Conservation (phyloP, 495 filamentous ascomycete species). For the Lepraria neglecta region DNA sequence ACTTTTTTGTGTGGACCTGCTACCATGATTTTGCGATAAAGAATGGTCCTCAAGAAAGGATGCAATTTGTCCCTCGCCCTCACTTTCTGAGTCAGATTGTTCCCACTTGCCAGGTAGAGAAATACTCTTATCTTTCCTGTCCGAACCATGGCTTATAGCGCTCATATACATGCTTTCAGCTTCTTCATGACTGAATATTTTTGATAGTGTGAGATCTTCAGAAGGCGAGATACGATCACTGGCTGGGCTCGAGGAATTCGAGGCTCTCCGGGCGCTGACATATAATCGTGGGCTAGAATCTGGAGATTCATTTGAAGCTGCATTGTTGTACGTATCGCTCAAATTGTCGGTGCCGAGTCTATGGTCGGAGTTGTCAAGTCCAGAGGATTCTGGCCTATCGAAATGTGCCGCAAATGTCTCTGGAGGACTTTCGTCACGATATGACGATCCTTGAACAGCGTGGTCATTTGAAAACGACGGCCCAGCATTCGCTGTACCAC, state of each 20-base stretch:
- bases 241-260: conserved; percentile 12
- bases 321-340: background rate
- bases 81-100: conserved; percentile 12
- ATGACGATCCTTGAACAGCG: background rate
- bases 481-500: background rate
- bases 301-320: conserved; percentile 23
- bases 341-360: background rate
- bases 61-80: background rate
- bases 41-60: background rate
- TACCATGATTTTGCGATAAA: background rate
- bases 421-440: conserved; percentile 1
- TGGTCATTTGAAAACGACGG: background rate
- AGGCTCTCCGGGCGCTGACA: background rate
- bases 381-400: background rate
- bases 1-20: background rate
- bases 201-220: conserved; percentile 63
- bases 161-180: conserved; percentile 96
- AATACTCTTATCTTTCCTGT: conserved; percentile 32
- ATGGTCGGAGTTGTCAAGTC: background rate
- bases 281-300: background rate
- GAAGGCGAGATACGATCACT: conserved; percentile 15
- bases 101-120: conserved; percentile 16
- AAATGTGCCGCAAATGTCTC: background rate
- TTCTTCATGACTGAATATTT: conserved; percentile 80
- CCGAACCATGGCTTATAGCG: conserved; percentile 49